Evolutionary conservation across 2,329 filamentous ascomycete genomes (phyloP), one percentile per base, ranked within the genome.

Genomic region (Colletotrichum sp.): DNA sequence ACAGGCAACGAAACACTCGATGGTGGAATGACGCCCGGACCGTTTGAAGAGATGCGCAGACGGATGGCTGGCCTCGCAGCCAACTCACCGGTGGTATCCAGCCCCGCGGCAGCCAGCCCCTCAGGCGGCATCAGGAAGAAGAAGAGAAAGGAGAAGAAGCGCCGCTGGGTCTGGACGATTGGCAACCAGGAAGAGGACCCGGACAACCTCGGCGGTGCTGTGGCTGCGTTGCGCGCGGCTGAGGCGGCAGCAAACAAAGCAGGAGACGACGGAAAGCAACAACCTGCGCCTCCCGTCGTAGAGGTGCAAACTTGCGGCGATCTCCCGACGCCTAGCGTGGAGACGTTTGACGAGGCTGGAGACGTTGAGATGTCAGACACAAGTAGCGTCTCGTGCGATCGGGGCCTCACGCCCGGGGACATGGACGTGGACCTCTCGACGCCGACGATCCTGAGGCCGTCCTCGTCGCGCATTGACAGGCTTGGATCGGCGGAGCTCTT

Each of bases 111-210:
- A 9, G 64, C 66, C 34, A 85, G 84, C 3, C 86, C 88, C 0
- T 82, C 84, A 6, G 80, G 83, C 2, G 88, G 88, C 3, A 84
- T 90, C 64, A 86, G 88, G n/a, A 92, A 91, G 81, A 85, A 88
- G 12, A 91, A 88, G 81, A 83, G 84, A 36, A 86, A 85, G 80
- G 91, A 93, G 78, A 93, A 91, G 87, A 92, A 90, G 82, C 85
- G 91, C 15, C 89, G 89, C 58, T 93, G 91, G 92, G 89, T 92
- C 43, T 93, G 92, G 92, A 93, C 92, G 2, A 92, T 93, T 60
- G 90, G 89, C 4, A 87, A 88, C 74, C 89, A 90, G 2, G 87
- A 87, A 3, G 83, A 87, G 16, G 84, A 86, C 16, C 84, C 87
- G 64, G 84, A 86, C 71, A 83, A 85, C 36, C 81, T 87, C 6